phyloP scores from a whole-genome alignment of 495 filamentous ascomycete genomes.

The Collariella sp. region DNA sequence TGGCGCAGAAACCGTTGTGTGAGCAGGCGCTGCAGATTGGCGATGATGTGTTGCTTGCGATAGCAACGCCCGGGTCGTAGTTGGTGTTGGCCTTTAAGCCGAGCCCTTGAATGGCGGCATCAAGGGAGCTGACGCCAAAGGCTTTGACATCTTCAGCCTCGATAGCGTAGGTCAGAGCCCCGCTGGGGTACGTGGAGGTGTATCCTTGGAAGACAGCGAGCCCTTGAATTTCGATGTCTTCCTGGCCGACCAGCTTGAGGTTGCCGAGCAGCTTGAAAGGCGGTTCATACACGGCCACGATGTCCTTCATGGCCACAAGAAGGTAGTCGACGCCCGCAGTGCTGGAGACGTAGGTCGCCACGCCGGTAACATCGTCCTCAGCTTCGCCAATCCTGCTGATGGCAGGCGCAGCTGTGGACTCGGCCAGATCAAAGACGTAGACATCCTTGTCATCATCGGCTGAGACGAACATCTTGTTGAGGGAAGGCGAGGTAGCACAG shows the following conservation, averaged over 20 bases:
- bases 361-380: conserved; percentile 7
- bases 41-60: neutral
- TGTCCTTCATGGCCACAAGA: conserved; percentile 2
- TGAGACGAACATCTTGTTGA: conserved; percentile 7
- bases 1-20: conserved; percentile 5
- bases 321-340: neutral
- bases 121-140: conserved; percentile 4
- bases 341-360: neutral
- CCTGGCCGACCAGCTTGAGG: neutral
- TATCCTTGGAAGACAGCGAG: conserved; percentile 2
- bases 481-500: neutral
- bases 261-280: conserved; percentile 2
- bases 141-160: conserved; percentile 1
- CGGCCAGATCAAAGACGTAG: conserved; percentile 1
- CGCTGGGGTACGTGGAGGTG: conserved; percentile 2
- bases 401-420: neutral
- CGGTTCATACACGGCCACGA: conserved; percentile 1
- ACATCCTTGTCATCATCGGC: conserved; percentile 9
- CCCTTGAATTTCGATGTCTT: conserved; percentile 8
- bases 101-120: neutral
- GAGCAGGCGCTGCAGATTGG: conserved; percentile 2
- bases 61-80: conserved; percentile 2
- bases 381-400: conserved; percentile 4
- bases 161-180: conserved; percentile 1
- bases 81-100: conserved; percentile 1